These are phyloP conservation scores for Solanum neorickii DNA, from an alignment of 257 asterid species.

Conservation along the genomic window DNA sequence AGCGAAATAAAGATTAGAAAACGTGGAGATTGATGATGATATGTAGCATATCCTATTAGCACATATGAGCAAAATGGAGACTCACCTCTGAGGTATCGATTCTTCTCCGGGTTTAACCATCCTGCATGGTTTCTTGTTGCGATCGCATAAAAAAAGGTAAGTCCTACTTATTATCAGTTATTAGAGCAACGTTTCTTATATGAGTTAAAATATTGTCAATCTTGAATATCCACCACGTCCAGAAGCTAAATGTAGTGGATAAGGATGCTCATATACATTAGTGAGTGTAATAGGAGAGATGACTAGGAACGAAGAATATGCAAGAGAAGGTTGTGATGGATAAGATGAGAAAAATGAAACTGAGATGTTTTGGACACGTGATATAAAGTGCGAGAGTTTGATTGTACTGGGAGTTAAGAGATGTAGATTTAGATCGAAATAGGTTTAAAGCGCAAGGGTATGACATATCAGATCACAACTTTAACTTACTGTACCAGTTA, in stretches of 20 bases:
- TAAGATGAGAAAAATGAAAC: background rate
- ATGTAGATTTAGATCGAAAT: background rate
- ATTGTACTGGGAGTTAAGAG: background rate
- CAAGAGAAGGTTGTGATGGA: background rate
- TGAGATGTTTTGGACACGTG: background rate
- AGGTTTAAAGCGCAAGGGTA: accelerated
- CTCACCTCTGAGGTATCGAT: background rate
- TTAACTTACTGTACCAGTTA: background rate
- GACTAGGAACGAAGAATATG: background rate
- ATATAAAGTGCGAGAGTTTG: background rate
- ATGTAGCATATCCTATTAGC: background rate
- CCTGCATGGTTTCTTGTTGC: background rate
- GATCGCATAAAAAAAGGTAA: background rate
- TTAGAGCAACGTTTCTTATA: background rate
- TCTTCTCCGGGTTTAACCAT: background rate
- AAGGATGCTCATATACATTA: background rate
- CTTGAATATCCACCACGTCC: accelerated
- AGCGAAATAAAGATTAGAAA: background rate
- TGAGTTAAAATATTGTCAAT: background rate
- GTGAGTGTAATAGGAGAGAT: background rate
- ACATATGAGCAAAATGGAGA: background rate
- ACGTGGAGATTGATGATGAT: background rate
- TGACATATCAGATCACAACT: background rate
- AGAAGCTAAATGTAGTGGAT: background rate
- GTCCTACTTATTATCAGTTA: accelerated